phyloP scores from a whole-genome alignment of 2,329 filamentous ascomycete genomes.

The Fusarium phyllophilum region DNA sequence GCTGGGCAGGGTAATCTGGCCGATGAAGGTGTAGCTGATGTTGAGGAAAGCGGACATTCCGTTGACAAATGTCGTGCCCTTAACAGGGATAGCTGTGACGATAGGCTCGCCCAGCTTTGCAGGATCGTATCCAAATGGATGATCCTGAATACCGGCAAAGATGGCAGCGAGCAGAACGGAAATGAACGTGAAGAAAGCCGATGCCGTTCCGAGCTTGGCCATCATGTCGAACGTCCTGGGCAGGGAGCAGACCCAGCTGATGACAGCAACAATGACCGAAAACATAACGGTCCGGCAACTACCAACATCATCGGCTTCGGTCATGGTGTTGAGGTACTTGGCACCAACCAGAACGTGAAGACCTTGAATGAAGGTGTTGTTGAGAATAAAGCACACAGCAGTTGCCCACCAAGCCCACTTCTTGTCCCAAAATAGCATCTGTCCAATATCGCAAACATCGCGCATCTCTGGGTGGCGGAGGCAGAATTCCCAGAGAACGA shows the following conservation, averaged over 20 bases:
- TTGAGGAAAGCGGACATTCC: constrained; percentile 92
- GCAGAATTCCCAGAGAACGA: constrained; percentile 81
- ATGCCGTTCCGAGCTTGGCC: constrained; percentile 80
- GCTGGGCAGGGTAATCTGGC: constrained; percentile 91
- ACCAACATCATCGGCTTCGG: constrained; percentile 70
- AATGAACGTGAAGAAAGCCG: constrained; percentile 88
- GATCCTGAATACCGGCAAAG: constrained; percentile 79
- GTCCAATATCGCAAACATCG: constrained; percentile 95
- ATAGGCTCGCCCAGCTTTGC: constrained; percentile 67
- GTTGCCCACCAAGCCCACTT: constrained; percentile 75
- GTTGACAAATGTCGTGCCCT: constrained; percentile 80
- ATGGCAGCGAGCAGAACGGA: constrained; percentile 86
- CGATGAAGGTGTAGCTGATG: constrained; percentile 96
- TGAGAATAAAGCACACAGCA: constrained; percentile 89
- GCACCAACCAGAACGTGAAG: constrained; percentile 86
- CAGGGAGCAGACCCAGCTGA: constrained; percentile 82
- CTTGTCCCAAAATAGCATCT: constrained; percentile 91
- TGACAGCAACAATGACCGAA: constrained; percentile 75
- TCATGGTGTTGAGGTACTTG: constrained; percentile 92
- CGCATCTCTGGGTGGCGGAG: constrained; percentile 89
- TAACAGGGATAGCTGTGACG: constrained; percentile 73
- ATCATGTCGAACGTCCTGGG: constrained; percentile 87
- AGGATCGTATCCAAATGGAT: constrained; percentile 74
- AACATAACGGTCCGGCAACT: constrained; percentile 82
- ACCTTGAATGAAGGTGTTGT: constrained; percentile 91